A percentile compares a stretch with the other conserved stretches of the same genome.
These are phyloP conservation scores for Trapa bicornis DNA, from an alignment of 345 rosid genomes.

Conservation along the genomic window DNA sequence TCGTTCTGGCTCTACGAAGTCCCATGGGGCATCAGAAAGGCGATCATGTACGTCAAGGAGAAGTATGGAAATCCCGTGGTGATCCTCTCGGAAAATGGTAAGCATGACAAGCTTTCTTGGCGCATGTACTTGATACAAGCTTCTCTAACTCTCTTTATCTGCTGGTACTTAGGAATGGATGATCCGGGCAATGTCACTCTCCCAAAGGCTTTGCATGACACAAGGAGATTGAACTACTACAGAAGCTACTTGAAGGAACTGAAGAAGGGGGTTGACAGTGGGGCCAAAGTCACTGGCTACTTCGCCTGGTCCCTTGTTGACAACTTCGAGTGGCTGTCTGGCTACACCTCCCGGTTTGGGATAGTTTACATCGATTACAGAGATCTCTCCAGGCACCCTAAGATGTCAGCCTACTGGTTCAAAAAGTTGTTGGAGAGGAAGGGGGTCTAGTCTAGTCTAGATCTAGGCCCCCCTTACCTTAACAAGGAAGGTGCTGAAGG, in stretches of 20 bases:
- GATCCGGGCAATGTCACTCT: constrained; percentile 25
- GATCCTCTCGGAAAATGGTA: constrained; percentile 50
- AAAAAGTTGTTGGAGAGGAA: constrained; percentile 2
- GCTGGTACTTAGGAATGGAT: constrained; percentile 37
- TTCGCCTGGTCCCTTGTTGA: constrained; percentile 7
- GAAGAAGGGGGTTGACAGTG: constrained; percentile 12
- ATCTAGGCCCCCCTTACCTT: too few species aligned
- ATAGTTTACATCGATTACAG: constrained; percentile 8
- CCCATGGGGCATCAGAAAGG: constrained; percentile 56
- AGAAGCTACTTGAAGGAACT: constrained; percentile 30
- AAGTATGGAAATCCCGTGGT: constrained; percentile 31
- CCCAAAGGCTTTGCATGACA: constrained; percentile 28
- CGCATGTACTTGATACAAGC: neutral
- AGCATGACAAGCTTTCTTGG: neutral
- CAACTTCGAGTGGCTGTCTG: constrained; percentile 7
- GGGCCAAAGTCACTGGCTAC: constrained; percentile 9
- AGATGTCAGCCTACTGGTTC: constrained; percentile 10
- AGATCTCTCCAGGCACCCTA: constrained; percentile 4
- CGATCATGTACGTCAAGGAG: constrained; percentile 41
- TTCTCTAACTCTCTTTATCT: neutral
- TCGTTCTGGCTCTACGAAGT: constrained; percentile 51
- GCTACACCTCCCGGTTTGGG: constrained; percentile 9
- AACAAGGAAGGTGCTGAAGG: neutral
- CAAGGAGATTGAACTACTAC: constrained; percentile 29
- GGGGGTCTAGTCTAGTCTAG: neutral